Conservation (phyloP, 2,329 filamentous ascomycete genomes). For the Diaporthe ampelina region DNA sequence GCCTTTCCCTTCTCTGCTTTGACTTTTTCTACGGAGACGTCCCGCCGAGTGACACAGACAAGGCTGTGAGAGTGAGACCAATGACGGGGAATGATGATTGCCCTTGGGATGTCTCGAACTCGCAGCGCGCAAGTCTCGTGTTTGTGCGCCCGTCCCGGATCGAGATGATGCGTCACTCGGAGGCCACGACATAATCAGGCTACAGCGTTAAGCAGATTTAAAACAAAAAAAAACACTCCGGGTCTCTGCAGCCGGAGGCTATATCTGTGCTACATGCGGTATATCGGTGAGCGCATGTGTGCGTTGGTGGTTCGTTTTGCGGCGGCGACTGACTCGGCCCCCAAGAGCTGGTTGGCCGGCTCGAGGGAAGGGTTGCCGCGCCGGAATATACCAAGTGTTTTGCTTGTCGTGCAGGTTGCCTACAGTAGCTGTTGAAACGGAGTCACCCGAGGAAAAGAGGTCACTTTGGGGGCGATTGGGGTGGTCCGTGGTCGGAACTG, state of each 20-base stretch:
- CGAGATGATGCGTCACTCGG: slow-evolving; percentile 17
- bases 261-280: not conserved
- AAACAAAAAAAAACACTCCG: not conserved
- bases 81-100: not conserved
- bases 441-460: not conserved
- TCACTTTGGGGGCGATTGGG: not conserved
- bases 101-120: not conserved
- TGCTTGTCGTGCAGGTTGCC: not conserved
- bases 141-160: not conserved
- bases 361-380: not conserved
- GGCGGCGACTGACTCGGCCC: slow-evolving; percentile 1
- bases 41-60: not conserved
- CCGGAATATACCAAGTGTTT: slow-evolving; percentile 1
- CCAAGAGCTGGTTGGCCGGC: slow-evolving; percentile 15
- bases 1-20: not conserved
- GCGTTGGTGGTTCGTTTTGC: slow-evolving; percentile 3
- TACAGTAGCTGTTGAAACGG: not conserved
- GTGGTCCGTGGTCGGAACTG: not conserved
- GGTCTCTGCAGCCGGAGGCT: slow-evolving; percentile 13
- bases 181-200: not conserved
- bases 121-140: not conserved
- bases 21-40: too few relatives aligned
- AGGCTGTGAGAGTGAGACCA: not conserved
- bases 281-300: not conserved
- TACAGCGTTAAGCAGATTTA: not conserved